Conservation (phyloP, 2,329 filamentous ascomycete species). For the Hymenoscyphus fructigenus region DNA sequence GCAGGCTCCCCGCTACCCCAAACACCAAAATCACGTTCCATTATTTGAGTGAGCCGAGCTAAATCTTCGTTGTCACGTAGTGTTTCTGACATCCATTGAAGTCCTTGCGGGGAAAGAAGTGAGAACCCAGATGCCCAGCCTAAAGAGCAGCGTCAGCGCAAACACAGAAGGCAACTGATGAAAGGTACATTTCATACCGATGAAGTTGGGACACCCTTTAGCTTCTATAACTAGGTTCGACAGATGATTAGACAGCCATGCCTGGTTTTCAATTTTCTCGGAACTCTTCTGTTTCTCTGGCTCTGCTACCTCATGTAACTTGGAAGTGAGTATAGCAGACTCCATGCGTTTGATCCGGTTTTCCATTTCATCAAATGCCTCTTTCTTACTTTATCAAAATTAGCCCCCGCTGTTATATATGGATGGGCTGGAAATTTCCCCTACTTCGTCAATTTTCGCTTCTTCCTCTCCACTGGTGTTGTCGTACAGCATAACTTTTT, state of each 20-base stretch:
- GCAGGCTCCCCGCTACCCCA: slow-evolving; percentile 17
- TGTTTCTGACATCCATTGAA: slow-evolving; percentile 28
- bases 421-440: neutral
- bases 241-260: slow-evolving; percentile 24
- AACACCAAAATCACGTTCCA: slow-evolving; percentile 17
- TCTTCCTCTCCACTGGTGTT: slow-evolving; percentile 30
- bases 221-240: slow-evolving; percentile 25
- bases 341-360: slow-evolving; percentile 31
- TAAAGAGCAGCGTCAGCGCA: slow-evolving; percentile 14
- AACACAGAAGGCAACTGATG: slow-evolving; percentile 2
- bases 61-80: slow-evolving; percentile 18
- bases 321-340: slow-evolving; percentile 23
- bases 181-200: slow-evolving; percentile 18
- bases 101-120: slow-evolving; percentile 29
- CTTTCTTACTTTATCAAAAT: slow-evolving; percentile 17
- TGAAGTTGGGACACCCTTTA: slow-evolving; percentile 23
- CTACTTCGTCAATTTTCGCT: slow-evolving; percentile 26
- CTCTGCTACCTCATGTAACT: slow-evolving; percentile 15
- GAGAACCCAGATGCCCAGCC: slow-evolving; percentile 30
- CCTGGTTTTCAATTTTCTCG: slow-evolving; percentile 23
- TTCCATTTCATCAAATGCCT: slow-evolving; percentile 25
- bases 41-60: slow-evolving; percentile 19
- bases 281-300: slow-evolving; percentile 15
- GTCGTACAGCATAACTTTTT: slow-evolving; percentile 26
- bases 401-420: slow-evolving; percentile 4